Base-by-base conservation (phyloP, 2,329 filamentous ascomycete genomes). In the Ustilaginoidea virens region DNA sequence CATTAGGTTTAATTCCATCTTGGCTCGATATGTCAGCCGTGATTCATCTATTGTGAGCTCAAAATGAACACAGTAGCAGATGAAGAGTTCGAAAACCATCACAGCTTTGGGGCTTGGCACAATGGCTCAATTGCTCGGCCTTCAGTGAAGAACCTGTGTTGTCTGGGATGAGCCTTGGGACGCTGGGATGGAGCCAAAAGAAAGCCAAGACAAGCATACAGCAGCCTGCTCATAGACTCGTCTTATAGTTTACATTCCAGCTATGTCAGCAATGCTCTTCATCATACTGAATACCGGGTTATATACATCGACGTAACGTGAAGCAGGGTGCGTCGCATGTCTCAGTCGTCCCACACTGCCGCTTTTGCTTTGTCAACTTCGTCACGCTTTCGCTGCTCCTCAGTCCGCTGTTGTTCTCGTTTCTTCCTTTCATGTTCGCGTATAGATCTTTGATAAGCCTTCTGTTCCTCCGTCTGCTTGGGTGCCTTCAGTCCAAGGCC, bases 331-430 rank as follows among this genome's bases (percentile, higher is more conserved):
- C n/a, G n/a, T n/a, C n/a, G n/a, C n/a, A n/a, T n/a, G n/a, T n/a
- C n/a, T n/a, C n/a, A 78, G 45, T 77, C 80, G 34, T 90, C 76
- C 90, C 90, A 96, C 16, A 93, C 64, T n/a, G 80, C 75, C 35
- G 68, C 68, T 62, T 79, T 92, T n/a, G 78, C 76, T 51, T 65
- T 71, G 48, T 87, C 79, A 19, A 72, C 70, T 44, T 77, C 69
- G 43, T 71, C 70, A 38, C 67, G 66, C 43, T 59, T 63, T 38
- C 58, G 55, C 41, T 56, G 68, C 51, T 74, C 70, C 33, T 71
- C 69, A 32, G 73, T 73, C 46, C 64, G 74, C 51, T 86, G 81
- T 42, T 72, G 68, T 33, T 86, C 80, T 34, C 74, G 61, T 41
- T 70, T 69, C 60, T 74, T 85, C 44, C 73, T 74, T 62, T 93